Percentiles rank a stretch among this genome's conserved stretches.
phyloP scores from a whole-genome alignment of 2,329 filamentous ascomycete species.

The Beauveria brongniartii region DNA sequence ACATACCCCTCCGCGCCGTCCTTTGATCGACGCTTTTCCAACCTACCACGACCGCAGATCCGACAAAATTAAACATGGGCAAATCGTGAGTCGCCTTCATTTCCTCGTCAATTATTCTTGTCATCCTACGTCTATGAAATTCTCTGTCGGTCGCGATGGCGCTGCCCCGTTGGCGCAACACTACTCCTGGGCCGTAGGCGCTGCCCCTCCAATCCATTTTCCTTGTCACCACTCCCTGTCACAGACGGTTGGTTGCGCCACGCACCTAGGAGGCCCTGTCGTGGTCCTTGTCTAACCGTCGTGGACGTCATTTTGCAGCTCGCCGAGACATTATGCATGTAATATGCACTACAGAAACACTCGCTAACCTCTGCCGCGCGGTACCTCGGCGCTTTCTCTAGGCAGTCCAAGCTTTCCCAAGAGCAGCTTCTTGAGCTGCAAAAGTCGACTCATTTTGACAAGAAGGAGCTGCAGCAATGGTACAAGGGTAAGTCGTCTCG shows the following conservation, averaged over 20 bases:
- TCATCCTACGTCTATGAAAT: background rate
- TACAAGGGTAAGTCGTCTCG: constrained; percentile 71
- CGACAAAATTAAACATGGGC: constrained; percentile 2
- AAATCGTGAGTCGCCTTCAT: constrained; percentile 9
- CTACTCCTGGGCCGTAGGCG: background rate
- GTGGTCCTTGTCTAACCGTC: background rate
- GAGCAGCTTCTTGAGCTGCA: constrained; percentile 93
- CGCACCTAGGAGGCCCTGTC: background rate
- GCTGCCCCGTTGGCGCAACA: background rate
- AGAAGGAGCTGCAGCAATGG: constrained; percentile 99
- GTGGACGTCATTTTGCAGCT: background rate
- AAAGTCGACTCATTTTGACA: constrained; percentile 96
- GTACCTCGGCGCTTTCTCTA: constrained; percentile 30
- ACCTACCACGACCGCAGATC: background rate
- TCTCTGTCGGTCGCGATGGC: background rate
- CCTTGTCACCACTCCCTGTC: background rate
- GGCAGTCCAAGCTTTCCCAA: constrained; percentile 96
- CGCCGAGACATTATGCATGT: background rate
- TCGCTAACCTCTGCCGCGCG: constrained; percentile 2
- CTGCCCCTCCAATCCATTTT: background rate
- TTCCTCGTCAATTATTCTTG: background rate
- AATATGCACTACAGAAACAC: background rate
- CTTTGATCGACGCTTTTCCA: background rate
- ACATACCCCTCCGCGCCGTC: background rate
- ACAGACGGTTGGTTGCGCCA: background rate